phyloP scores from a whole-genome alignment of 2,329 filamentous ascomycete species.

The Trichoderma lentiforme region DNA sequence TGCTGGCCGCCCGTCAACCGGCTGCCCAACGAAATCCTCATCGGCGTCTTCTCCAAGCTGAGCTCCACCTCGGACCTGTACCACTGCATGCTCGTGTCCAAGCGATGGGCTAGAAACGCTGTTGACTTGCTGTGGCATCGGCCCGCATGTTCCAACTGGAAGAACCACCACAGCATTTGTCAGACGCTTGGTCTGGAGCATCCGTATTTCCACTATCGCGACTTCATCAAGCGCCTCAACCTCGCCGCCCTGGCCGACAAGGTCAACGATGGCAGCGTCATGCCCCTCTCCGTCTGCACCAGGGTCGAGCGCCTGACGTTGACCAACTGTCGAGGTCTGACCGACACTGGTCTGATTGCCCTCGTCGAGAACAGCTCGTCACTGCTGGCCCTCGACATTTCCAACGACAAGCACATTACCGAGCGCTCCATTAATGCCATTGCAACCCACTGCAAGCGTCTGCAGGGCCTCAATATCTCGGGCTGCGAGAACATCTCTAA shows the following conservation, averaged over 20 bases:
- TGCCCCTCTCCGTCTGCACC: constrained; percentile 79
- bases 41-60: constrained; percentile 85
- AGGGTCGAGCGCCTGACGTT: constrained; percentile 89
- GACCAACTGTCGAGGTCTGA: constrained; percentile 82
- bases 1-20: constrained; percentile 77
- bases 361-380: constrained; percentile 76
- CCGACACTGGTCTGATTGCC: constrained; percentile 76
- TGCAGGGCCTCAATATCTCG: constrained; percentile 92
- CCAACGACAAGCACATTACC: constrained; percentile 77
- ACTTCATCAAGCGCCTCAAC: constrained; percentile 90
- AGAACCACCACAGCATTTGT: constrained; percentile 76
- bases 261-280: constrained; percentile 85
- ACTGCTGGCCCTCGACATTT: constrained; percentile 86
- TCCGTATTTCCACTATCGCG: constrained; percentile 85
- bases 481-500: constrained; percentile 82
- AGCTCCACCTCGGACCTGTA: constrained; percentile 72
- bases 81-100: constrained; percentile 90
- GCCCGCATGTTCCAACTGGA: constrained; percentile 84
- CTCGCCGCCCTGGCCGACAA: constrained; percentile 71
- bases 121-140: constrained; percentile 95
- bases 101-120: constrained; percentile 86
- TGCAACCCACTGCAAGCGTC: constrained; percentile 73
- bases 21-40: constrained; percentile 90
- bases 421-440: constrained; percentile 75
- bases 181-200: constrained; percentile 66